Conservation (phyloP, 805 yeast species). For the Kazachstania martiniae region DNA sequence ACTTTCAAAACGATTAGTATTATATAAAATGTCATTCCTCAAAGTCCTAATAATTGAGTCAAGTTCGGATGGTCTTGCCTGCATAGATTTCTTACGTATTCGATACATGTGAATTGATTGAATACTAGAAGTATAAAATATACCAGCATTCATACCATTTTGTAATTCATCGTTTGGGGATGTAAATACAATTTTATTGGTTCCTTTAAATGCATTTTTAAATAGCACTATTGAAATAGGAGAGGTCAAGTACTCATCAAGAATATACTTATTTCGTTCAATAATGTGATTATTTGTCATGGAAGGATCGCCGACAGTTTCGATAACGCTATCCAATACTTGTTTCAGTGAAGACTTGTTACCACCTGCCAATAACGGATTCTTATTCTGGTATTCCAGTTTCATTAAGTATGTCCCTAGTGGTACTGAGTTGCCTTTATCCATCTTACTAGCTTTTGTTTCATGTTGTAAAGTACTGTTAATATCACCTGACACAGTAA, state of each 20-base stretch:
- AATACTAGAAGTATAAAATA: conserved; percentile 34
- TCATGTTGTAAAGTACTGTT: conserved; percentile 61
- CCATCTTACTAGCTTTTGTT: conserved; percentile 33
- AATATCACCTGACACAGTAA: conserved; percentile 46
- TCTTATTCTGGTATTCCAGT: conserved; percentile 35
- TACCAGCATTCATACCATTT: conserved; percentile 56
- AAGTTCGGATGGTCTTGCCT: conserved; percentile 72
- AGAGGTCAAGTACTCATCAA: conserved; percentile 40
- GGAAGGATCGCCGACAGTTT: conserved; percentile 58
- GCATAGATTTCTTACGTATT: conserved; percentile 63
- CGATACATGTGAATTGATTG: conserved; percentile 30
- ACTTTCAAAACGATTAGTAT: conserved; percentile 62
- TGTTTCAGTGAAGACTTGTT: conserved; percentile 57
- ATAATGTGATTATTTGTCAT: conserved; percentile 33
- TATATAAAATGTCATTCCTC: conserved; percentile 54
- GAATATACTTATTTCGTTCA: conserved; percentile 33
- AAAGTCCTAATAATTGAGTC: conserved; percentile 62
- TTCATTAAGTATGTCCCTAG: conserved; percentile 27
- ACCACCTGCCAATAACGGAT: conserved; percentile 48
- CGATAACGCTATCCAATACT: conserved; percentile 60
- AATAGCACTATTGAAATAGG: conserved; percentile 36
- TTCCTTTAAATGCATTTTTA: conserved; percentile 44
- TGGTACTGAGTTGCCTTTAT: conserved; percentile 20
- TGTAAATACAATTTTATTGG: conserved; percentile 22
- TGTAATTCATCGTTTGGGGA: conserved; percentile 27